Base-by-base conservation (phyloP, 768 basidiomycete species). In the Daedaleopsis sinensis region DNA sequence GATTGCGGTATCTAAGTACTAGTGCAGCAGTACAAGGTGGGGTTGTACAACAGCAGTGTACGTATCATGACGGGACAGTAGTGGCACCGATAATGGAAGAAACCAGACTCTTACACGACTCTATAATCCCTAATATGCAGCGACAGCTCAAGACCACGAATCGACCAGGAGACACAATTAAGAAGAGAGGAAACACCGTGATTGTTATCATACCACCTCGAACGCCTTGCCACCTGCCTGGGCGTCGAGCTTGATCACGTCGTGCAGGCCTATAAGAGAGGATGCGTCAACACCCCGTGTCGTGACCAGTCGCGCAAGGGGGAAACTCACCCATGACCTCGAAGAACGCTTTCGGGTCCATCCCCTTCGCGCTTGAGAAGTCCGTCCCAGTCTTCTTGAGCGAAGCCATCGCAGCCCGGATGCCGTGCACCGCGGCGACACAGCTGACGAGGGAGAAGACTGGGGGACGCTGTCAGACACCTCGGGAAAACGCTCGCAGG, bases 271-370 rank as follows among this genome's bases (percentile, higher is more conserved):
- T 84, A 59, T 12, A 18, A 27, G 44, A 47, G 19, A 43, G 2
- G 21, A 55, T 21, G 43, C 56, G 65, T 19, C 44, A 47, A 42
- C 50, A 49, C 15, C 48, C 38, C 54, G 27, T n/a, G 46, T 1
- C 47, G 49, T 10, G 24, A 37, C 44, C 50, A 32, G 23, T 13
- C 10, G 18, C 2, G 44, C 7, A 12, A n/a, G 19, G 23, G 39
- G 5, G 7, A 7, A 32, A 67, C 80, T 49, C 71, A 87, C 87
- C 88, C 87, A 90, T 87, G 55, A 89, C 85, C 68, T 88, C 82
- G 72, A 91, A 91, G 80, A 91, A 91, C 47, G 82, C 79, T 69
- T 86, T 88, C 9, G 90, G 90, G 65, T 90, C 88, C 89, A 91
- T 90, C 21, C 89, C 74, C 71, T 79, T 70, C 0, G 82, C 81